phyloP scores from a whole-genome alignment of 2,329 filamentous ascomycete species.

The Fusarium hostae region DNA sequence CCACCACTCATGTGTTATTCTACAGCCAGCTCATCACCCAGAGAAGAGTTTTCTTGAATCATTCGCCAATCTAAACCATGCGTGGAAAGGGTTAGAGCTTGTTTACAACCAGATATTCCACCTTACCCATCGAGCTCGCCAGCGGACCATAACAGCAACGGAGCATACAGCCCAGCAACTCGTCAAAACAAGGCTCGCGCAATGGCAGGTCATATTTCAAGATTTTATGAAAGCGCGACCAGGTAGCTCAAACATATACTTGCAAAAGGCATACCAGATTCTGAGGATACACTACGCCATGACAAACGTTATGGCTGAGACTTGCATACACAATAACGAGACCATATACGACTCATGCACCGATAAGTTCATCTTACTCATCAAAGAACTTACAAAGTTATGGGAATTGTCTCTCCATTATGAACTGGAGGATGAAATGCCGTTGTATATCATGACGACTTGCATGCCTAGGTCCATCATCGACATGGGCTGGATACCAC shows the following conservation, averaged over 20 bases:
- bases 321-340: constrained; percentile 50
- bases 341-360: constrained; percentile 51
- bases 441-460: constrained; percentile 18
- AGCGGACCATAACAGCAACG: not conserved
- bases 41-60: not conserved
- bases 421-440: constrained; percentile 11
- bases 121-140: constrained; percentile 26
- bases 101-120: constrained; percentile 40
- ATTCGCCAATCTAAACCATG: constrained; percentile 30
- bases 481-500: constrained; percentile 58
- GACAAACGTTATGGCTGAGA: constrained; percentile 55
- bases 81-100: constrained; percentile 32
- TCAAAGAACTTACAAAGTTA: constrained; percentile 40
- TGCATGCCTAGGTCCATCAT: constrained; percentile 50
- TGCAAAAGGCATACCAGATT: constrained; percentile 43
- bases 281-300: constrained; percentile 55
- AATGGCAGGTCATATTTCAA: constrained; percentile 44
- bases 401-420: constrained; percentile 12
- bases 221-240: constrained; percentile 30
- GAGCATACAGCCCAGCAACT: constrained; percentile 17
- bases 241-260: constrained; percentile 26
- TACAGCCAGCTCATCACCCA: constrained; percentile 5
- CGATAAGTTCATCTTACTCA: constrained; percentile 47
- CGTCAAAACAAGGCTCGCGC: constrained; percentile 26
- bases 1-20: constrained; percentile 22